phyloP scores from a whole-genome alignment of 352 stramenopile species.

The Phytopythium mirpurense region DNA sequence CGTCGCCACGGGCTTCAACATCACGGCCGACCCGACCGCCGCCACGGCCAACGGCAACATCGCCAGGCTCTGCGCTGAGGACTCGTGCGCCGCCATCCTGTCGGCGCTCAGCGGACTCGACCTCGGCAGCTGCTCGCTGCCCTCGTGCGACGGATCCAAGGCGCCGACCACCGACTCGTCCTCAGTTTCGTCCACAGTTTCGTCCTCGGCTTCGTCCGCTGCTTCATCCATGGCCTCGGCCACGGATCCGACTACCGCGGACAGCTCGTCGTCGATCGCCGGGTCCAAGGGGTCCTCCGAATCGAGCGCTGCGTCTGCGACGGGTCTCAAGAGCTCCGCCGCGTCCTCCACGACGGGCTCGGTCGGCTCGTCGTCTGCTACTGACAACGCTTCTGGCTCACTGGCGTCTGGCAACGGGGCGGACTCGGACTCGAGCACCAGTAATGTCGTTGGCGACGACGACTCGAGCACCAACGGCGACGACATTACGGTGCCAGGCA shows the following conservation, averaged over 20 bases:
- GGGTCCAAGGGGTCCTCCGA: no score
- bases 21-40: conserved; percentile 4
- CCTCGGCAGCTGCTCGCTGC: conserved; percentile 5
- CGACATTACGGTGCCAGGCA: conserved; percentile 6
- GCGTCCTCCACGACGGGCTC: no score
- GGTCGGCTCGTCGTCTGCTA: background rate
- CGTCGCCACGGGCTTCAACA: conserved; percentile 5
- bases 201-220: background rate
- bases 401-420: background rate
- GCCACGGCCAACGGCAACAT: conserved; percentile 1
- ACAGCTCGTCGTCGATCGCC: background rate
- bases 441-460: background rate
- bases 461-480: conserved; percentile 12
- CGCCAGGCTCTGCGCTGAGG: conserved; percentile 1
- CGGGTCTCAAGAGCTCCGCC: no score
- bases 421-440: background rate
- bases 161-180: background rate
- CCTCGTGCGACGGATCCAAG: conserved; percentile 2
- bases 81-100: conserved; percentile 3
- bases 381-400: background rate
- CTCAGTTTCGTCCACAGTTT: background rate
- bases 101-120: conserved; percentile 4
- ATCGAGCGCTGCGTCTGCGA: no score
- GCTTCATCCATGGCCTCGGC: background rate
- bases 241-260: background rate